phyloP scores from a whole-genome alignment of 2,329 filamentous ascomycete species.

The Exophiala aquamarina region DNA sequence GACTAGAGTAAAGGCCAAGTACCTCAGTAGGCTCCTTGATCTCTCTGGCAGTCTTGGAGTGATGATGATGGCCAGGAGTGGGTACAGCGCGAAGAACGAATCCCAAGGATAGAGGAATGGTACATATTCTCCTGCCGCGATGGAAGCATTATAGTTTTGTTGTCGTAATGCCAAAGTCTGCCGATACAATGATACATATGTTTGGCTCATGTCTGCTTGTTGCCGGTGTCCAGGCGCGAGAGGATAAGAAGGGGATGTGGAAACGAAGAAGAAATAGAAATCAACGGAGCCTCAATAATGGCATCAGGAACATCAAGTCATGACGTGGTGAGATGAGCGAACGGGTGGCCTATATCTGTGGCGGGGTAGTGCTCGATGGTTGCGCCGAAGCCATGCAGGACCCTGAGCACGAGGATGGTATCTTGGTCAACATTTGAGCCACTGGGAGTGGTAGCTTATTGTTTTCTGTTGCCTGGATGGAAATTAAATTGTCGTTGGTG shows the following conservation, averaged over 20 bases:
- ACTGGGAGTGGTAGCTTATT: no score
- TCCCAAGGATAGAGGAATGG: conserved; percentile 29
- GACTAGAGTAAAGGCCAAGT: conserved; percentile 14
- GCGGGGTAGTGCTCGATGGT: no score
- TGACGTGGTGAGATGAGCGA: no score
- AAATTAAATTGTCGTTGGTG: no score
- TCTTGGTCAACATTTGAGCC: no score
- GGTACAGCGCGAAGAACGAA: conserved; percentile 21
- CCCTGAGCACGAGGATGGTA: no score
- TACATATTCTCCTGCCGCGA: conserved; percentile 18
- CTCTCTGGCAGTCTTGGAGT: conserved; percentile 18
- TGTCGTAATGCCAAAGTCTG: conserved; percentile 33
- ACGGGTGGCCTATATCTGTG: no score
- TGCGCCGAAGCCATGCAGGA: no score
- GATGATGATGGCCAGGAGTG: conserved; percentile 21
- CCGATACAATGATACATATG: conserved; percentile 36
- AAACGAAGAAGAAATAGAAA: conserved; percentile 4
- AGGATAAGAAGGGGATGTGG: neutral
- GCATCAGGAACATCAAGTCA: no score
- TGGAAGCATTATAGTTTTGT: conserved; percentile 19
- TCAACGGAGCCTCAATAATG: no score
- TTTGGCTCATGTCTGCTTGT: conserved; percentile 38
- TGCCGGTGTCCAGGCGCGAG: neutral
- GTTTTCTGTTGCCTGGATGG: no score
- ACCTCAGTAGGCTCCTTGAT: conserved; percentile 7